phyloP scores from a whole-genome alignment of 768 basidiomycete genomes.

The Cubamyces lactineus region DNA sequence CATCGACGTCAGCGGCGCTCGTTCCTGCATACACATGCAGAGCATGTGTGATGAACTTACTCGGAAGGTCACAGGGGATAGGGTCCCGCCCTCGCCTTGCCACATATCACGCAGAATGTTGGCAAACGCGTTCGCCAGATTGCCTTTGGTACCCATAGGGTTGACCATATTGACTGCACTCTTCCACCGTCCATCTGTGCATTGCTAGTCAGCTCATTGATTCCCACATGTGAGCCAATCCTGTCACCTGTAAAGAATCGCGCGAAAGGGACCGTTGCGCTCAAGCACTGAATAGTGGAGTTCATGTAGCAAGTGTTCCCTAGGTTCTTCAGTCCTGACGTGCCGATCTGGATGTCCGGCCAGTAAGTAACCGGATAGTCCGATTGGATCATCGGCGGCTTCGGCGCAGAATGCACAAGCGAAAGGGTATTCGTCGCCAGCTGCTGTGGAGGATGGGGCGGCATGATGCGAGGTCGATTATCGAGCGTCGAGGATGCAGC shows the following conservation, averaged over 20 bases:
- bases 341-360: conserved; percentile 77
- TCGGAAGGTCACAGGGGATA: conserved; percentile 83
- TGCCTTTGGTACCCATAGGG: conserved; percentile 85
- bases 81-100: conserved; percentile 80
- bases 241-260: conserved; percentile 82
- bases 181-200: conserved; percentile 77
- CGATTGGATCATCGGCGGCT: conserved; percentile 68
- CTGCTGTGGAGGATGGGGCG: conserved; percentile 24
- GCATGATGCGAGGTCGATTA: conserved; percentile 57
- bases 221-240: not conserved
- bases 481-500: conserved; percentile 73
- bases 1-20: conserved; percentile 5
- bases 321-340: conserved; percentile 89
- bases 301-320: conserved; percentile 99
- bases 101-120: conserved; percentile 85
- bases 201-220: not conserved
- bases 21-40: not conserved
- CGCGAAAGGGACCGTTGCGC: conserved; percentile 91
- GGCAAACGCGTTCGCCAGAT: conserved; percentile 80
- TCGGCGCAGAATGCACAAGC: conserved; percentile 43
- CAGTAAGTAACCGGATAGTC: conserved; percentile 86
- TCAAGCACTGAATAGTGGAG: conserved; percentile 94
- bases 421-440: conserved; percentile 38
- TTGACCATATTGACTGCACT: conserved; percentile 84
- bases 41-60: conserved; percentile 47